Evolutionary conservation across 2,329 filamentous ascomycete species (phyloP).

Genomic region (Phaeosphaeriaceae sp.): DNA sequence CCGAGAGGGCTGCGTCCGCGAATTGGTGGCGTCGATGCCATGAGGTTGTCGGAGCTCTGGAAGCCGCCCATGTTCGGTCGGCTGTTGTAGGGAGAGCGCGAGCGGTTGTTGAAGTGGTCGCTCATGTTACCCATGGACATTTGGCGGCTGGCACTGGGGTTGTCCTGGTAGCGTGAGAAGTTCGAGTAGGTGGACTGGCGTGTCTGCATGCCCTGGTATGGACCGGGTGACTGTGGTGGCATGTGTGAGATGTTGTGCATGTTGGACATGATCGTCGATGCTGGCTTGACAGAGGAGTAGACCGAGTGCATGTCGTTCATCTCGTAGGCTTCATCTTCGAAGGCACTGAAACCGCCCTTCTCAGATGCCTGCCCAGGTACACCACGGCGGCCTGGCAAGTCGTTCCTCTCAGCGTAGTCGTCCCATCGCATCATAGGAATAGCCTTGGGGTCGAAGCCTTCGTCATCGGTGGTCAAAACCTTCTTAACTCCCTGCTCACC

Average conservation of each 20-base stretch:
- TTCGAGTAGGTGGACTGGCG: constrained; percentile 77
- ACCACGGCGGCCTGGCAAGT: constrained; percentile 88
- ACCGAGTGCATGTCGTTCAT: constrained; percentile 98
- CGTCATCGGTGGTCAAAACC: constrained; percentile 81
- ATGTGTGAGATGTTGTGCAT: constrained; percentile 78
- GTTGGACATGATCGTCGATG: constrained; percentile 85
- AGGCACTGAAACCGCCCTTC: constrained; percentile 67
- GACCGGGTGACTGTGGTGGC: constrained; percentile 78
- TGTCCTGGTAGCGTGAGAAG: constrained; percentile 69
- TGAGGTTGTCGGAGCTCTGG: constrained; percentile 51
- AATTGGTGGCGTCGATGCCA: constrained; percentile 46
- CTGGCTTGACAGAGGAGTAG: constrained; percentile 89
- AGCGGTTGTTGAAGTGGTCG: constrained; percentile 42
- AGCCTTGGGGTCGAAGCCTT: constrained; percentile 87
- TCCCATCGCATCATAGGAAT: constrained; percentile 97
- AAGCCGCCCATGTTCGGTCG: constrained; percentile 53
- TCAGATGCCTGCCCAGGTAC: constrained; percentile 60
- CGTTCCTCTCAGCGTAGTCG: constrained; percentile 87
- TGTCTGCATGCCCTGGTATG: constrained; percentile 70
- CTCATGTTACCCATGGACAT: constrained; percentile 68
- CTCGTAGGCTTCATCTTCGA: constrained; percentile 82
- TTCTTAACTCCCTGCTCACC: constrained; percentile 92
- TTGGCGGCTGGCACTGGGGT: constrained; percentile 64
- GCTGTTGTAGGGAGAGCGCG: constrained; percentile 47
- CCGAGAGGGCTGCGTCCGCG: constrained; percentile 60